Base-by-base conservation (phyloP, 1,139 yeast genomes). In the Pichia sp. region DNA sequence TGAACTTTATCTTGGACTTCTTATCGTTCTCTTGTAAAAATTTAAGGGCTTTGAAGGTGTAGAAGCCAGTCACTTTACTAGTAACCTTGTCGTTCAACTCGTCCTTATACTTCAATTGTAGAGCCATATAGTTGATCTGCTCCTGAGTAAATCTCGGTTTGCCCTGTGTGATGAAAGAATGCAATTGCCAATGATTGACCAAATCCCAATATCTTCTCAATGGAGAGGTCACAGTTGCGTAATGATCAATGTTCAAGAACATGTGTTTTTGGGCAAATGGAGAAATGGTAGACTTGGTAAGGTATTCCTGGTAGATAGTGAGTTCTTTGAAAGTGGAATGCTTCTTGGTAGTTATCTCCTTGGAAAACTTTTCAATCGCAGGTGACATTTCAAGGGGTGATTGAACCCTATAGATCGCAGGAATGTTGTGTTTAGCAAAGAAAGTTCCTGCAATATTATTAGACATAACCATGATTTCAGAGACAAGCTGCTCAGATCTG, bases 171-270 rank as follows among this genome's bases (percentile, higher is more conserved):
- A 73, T 40, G 42, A 50, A 56, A 3, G 69, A 56, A 39, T 75
- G 79, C 4, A 77, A 38, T 48, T 78, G 85, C 73, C 91, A 74
- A 51, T 87, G 96, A 47, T 80, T 78, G 6, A 87, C 55, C 50
- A 87, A 61, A 56, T 91, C 98, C n/a, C 80, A 78, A 49, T 74
- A 82, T 46, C 98, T 64, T 58, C 98, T 66, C 44, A 91, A 66
- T 2, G 98, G 98, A 0, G 96, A 87, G 0, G 98, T 87, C 3
- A 84, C 78, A 27, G 86, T 84, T 7, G 83, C 67, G 52, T 91
- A 87, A 12, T 63, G 58, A 0, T 60, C 56, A 10, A 81, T 60
- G 3, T 94, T 95, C 31, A 87, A 60, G 40, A 82, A 74, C 22
- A 67, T 65, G 56, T 88, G 96, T 1, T 57, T 55, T 1, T 52